Conservation (phyloP, 805 yeast species). For the Yarrowia yakushimensis region DNA sequence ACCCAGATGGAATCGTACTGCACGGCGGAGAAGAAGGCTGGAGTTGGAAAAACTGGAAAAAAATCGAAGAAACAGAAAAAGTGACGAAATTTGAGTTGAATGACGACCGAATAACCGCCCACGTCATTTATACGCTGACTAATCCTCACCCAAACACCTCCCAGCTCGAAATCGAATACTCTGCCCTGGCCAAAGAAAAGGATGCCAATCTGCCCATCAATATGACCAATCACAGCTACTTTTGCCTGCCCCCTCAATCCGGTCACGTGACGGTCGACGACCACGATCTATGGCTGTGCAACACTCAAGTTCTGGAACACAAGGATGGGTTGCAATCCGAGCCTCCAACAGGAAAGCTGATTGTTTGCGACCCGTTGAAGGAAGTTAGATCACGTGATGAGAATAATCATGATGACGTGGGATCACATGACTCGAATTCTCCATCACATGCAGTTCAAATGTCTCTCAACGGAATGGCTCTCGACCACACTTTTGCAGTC, state of each 20-base stretch:
- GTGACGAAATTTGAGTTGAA: background rate
- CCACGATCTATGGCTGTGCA: background rate
- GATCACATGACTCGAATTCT: background rate
- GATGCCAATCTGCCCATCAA: background rate
- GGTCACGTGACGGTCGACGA: background rate
- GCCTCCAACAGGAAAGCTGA: background rate
- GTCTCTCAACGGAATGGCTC: background rate
- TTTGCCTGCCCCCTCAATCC: too few relatives aligned
- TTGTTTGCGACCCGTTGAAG: background rate
- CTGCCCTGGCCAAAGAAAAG: background rate
- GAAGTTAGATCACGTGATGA: background rate
- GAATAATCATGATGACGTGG: too few relatives aligned
- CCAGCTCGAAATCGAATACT: background rate
- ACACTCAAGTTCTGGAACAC: background rate
- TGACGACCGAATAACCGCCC: background rate
- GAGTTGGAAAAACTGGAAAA: background rate
- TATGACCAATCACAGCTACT: slow-evolving; percentile 3
- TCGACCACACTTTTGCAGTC: background rate
- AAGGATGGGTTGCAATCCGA: background rate
- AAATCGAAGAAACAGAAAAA: background rate
- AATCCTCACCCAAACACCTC: background rate
- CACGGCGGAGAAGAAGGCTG: slow-evolving; percentile 1
- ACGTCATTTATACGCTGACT: background rate
- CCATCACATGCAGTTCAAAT: too few relatives aligned
- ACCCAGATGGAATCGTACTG: background rate